Evolutionary conservation across 352 stramenopile genomes (phyloP).

Genomic region (Globisporangium recalcitrans): DNA sequence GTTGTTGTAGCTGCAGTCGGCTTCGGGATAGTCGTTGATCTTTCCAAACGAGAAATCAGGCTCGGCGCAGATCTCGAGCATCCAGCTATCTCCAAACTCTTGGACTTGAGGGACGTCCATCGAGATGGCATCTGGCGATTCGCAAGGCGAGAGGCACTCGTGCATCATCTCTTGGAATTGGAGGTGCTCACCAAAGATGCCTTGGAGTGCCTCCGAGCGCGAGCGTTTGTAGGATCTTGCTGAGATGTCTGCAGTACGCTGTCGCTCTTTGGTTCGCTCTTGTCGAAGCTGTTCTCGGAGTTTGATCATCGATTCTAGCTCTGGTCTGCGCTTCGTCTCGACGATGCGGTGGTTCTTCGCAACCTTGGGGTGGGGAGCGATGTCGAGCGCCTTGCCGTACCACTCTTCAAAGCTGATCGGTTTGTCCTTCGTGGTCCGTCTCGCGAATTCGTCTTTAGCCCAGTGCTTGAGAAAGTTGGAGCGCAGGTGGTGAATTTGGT

Average conservation of each 20-base stretch:
- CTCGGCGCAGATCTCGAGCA: constrained; percentile 9
- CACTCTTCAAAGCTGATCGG: constrained; percentile 40
- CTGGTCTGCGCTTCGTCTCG: constrained; percentile 18
- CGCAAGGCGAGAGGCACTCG: background rate
- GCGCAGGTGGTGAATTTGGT: constrained; percentile 40
- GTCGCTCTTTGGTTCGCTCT: constrained; percentile 6
- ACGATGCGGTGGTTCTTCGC: constrained; percentile 29
- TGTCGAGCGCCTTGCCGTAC: constrained; percentile 38
- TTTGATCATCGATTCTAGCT: constrained; percentile 16
- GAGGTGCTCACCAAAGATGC: background rate
- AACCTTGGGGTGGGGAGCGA: constrained; percentile 43
- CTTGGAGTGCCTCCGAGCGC: background rate
- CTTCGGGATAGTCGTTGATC: background rate
- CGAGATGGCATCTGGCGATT: background rate
- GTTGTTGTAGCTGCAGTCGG: constrained; percentile 14
- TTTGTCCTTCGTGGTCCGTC: constrained; percentile 16
- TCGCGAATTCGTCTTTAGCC: constrained; percentile 62
- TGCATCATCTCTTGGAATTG: constrained; percentile 9
- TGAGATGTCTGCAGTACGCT: background rate
- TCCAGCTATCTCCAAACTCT: background rate
- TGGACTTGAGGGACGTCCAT: background rate
- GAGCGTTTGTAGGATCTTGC: constrained; percentile 7
- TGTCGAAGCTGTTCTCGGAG: constrained; percentile 14
- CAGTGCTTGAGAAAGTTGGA: constrained; percentile 59
- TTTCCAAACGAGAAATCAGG: constrained; percentile 2